These are phyloP conservation scores for Juncus effusus DNA, from an alignment of 176 grass and related monocot genomes.

Conservation along the genomic window DNA sequence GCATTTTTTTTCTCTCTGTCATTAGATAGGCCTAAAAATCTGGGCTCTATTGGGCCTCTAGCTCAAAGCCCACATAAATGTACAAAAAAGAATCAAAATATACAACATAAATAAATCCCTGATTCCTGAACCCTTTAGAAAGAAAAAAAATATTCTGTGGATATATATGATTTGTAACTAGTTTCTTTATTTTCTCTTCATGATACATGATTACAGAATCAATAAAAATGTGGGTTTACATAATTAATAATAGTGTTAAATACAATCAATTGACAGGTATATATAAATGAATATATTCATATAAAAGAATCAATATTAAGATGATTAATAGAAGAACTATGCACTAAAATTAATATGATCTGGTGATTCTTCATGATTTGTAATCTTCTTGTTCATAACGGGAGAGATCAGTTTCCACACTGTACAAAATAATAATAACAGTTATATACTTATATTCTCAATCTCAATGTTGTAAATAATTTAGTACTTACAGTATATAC, in stretches of 20 bases:
- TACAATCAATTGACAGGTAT: conserved; percentile 2
- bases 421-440: conserved; percentile 25
- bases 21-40: no score
- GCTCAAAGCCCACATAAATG: no score
- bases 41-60: no score
- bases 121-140: no score
- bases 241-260: neutral
- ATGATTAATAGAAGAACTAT: conserved; percentile 29
- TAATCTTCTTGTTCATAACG: conserved; percentile 34
- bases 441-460: neutral
- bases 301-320: neutral
- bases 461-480: neutral
- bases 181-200: no score
- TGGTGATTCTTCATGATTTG: conserved; percentile 21
- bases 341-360: conserved; percentile 25
- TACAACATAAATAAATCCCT: no score
- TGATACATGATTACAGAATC: no score
- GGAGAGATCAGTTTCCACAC: conserved; percentile 77
- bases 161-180: no score
- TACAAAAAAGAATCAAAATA: no score
- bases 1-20: no score
- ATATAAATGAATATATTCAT: neutral
- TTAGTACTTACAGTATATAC: conserved; percentile 61
- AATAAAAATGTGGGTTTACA: no score
- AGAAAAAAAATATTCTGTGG: no score